Base-by-base conservation (phyloP, 225 moss, liverwort and hornwort genomes). In the Sphagnum tenellum region DNA sequence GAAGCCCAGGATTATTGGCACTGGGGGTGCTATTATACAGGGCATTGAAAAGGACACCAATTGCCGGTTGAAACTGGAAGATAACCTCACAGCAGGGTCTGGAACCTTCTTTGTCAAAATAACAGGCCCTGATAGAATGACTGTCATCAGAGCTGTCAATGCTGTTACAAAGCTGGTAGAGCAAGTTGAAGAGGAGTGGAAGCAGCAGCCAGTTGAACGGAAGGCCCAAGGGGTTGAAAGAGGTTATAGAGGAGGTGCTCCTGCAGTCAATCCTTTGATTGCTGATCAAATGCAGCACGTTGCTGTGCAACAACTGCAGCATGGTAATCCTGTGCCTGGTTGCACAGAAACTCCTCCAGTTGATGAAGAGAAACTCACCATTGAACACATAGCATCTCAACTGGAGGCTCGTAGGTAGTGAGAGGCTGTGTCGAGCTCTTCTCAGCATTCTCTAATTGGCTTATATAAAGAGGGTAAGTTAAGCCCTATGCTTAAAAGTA, bases 371-470 rank as follows among this genome's bases (percentile, higher is more conserved):
- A 98, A 98, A 83, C 90, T 90, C 61, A 89, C 96, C 58, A 93
- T 98, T 90, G 96, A 98, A 83, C 92, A 90, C 67, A 93, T 98
- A 74, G 96, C 96, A 65, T 93, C 93, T n/a, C 96, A 98, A 73
- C 81, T 98, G 87, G 96, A 98, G 87, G 96, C 89, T 69, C 90
- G 96, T 72, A 88, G 96, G 76, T 92, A 98, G 73, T 98, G 96
- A 92, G 93, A 98, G 84, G 89, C 90, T 60, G 89, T 86, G 57
- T 91, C 95, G 57, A 91, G 89, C 79, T 94, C 89, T 70, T 88
- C 89, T 74, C 95, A 89, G 70, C 83, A 83, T 76, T 79, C 82
- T 72, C 74, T 90, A 77, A 98, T 89, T 86, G 96, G 96, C 74
- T 88, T 92, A 61, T 98, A 90, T 75, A 89, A 92, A 89, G 96